Evolutionary conservation across 2,329 filamentous ascomycete species (phyloP), one percentile per base, ranked within the genome.

Genomic region (Exophiala sp.): DNA sequence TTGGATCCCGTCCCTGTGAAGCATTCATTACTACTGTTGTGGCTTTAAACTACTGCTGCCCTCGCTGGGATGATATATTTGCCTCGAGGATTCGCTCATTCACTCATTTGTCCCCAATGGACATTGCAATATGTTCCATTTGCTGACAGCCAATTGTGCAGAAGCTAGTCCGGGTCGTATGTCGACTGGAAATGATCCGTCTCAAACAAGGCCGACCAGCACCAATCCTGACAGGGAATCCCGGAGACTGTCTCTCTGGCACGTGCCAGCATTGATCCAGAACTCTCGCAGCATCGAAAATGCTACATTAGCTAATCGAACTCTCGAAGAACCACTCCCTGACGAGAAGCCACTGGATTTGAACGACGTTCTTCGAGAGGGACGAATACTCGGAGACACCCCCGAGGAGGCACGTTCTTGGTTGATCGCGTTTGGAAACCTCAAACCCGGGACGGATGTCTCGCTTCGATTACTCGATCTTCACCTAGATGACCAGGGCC

Each of bases 371-470:
- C 41, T 57, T n/a, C 29, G 35, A n/a, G 37, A 50, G 21, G 54
- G 51, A 14, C 27, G 43, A 10, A 23, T 41, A 9, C 13, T 57
- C 22, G 29, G 35, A 16, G 46, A 52, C 29, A 46, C 44, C 13
- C 51, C 54, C 4, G 54, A 57, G 10, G 54, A 57, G 27, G 54
- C 51, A 39, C 54, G 54, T 42, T 43, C 43, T 7, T 58, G 55
- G 58, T 53, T 60, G 29, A 13, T 52, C 38, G 38, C 41, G 2
- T 57, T 60, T 40, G 55, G 50, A 8, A 38, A 55, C 30, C 38
- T 55, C n/a, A 50, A 57, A 13, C 44, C 56, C 11, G 56, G 48
- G 2, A 60, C 58, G 24, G 50, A 58, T 30, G 58, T 60, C 8
- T 60, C 58, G 8, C 38, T 34, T 35, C 48, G 45, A 23, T 51